Evolutionary conservation across 192 early-diverging fungal species (phyloP).

Genomic region (Phycomyces blakesleeanus): DNA sequence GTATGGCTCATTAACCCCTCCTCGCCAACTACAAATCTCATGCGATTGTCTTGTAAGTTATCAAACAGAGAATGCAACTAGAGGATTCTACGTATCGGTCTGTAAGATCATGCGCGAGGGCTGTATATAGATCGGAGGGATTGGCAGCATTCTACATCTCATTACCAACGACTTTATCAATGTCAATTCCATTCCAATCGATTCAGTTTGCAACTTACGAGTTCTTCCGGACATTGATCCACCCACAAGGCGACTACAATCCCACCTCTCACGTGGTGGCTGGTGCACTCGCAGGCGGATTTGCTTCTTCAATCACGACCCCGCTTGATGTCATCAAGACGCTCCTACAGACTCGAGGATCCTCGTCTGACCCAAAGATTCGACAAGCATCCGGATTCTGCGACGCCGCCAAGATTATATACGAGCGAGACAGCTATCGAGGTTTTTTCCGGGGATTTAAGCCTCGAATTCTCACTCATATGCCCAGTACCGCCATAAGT

Average conservation of each 20-base stretch:
- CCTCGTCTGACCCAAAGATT: slow-evolving; percentile 56
- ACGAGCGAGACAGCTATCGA: slow-evolving; percentile 51
- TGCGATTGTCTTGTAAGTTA: slow-evolving; percentile 42
- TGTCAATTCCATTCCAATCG: slow-evolving; percentile 95
- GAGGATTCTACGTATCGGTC: slow-evolving; percentile 66
- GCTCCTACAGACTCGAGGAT: slow-evolving; percentile 74
- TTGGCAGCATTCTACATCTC: slow-evolving; percentile 91
- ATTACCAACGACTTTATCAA: slow-evolving; percentile 89
- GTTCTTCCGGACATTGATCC: slow-evolving; percentile 69
- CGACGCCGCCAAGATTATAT: slow-evolving; percentile 62
- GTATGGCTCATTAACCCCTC: slow-evolving; percentile 22
- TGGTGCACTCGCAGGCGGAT: slow-evolving; percentile 82
- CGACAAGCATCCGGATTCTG: slow-evolving; percentile 56
- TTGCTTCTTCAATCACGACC: slow-evolving; percentile 84
- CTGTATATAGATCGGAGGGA: slow-evolving; percentile 74
- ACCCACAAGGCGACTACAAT: slow-evolving; percentile 79
- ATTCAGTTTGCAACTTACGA: slow-evolving; percentile 95
- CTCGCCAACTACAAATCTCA: not conserved
- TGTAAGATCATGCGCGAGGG: slow-evolving; percentile 65
- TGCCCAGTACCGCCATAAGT: slow-evolving; percentile 81
- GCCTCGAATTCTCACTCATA: slow-evolving; percentile 71
- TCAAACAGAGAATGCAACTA: slow-evolving; percentile 97
- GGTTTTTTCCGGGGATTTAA: slow-evolving; percentile 68
- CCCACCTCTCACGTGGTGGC: slow-evolving; percentile 80
- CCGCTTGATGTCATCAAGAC: slow-evolving; percentile 96